Base-by-base conservation (phyloP, 495 filamentous ascomycete species). In the Neurospora sp. region DNA sequence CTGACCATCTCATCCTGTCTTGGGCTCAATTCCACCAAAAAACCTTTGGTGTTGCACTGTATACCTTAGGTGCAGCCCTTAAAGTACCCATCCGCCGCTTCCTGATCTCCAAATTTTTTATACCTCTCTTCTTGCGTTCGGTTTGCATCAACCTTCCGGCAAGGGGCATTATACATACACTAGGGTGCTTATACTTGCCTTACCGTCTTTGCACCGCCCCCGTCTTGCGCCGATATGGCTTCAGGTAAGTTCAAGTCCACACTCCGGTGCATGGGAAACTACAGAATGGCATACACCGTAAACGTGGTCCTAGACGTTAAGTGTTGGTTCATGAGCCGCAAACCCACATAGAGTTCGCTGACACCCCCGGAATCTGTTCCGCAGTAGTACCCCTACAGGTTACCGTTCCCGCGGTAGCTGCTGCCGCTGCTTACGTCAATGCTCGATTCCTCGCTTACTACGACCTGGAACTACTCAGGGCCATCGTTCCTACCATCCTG, bases 341-440 rank as follows among this genome's bases (percentile, higher is more conserved):
- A n/a, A 19, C 43, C 17, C 19, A 43, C 21, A 19, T 74, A 39
- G 3, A 34, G 6, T 15, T 24, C 15, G 37, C 69, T 42, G 39
- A 69, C 38, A 45, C 37, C 4, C n/a, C 48, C 54, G 54, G 54
- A 34, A 31, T 54, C 31, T 21, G 31, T 69, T 24, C 45, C 13
- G 15, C 69, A 28, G 7, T 9, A 77, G 75, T 74, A 21, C 71
- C 77, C 82, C 81, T 86, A 13, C 80, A 88, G 24, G 71, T 94
- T 62, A 85, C 89, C 15, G 81, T 87, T 37, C 91, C 94, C 28
- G 91, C 89, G 31, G 86, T 89, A 38, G 88, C 89, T 21, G 90
- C 92, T 7, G 85, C 86, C 0, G 86, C 92, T 38, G 92, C 93
- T 36, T 99, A 97, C 79, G 81, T 96, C 70, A 94, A 97, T 78